Base-by-base conservation (phyloP, 2,329 filamentous ascomycete genomes). In the Ustilaginoidea virens region DNA sequence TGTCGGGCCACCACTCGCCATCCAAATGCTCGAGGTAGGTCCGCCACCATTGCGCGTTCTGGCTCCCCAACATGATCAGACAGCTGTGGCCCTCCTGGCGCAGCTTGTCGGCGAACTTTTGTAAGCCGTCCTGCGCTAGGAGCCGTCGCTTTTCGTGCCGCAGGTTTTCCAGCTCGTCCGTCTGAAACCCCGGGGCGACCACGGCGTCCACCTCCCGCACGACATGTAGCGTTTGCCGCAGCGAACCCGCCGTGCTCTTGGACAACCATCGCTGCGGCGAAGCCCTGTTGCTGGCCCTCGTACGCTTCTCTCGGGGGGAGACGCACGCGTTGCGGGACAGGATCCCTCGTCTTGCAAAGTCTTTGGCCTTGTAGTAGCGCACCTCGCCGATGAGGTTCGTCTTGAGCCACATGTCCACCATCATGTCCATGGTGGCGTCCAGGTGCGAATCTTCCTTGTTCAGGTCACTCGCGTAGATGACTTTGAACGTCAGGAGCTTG, bases 381-480 rank as follows among this genome's bases (percentile, higher is more conserved):
- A 47, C 43, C 28, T 46, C 41, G 31, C 46, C 42, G 13, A 47
- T 30, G 15, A 46, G 33, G 31, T 47, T 47, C 15, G 44, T 47
- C 23, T 29, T 36, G 22, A 46, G 35, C 44, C 44, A 46, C 43
- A 46, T 46, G 35, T 32, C 35, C 23, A 43, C 36, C 39, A 46
- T 42, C 20, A 31, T 32, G 9, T 44, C 42, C 14, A 46, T 37
- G 5, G 41, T 44, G 23, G 26, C 28, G n/a, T 30, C 20, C 4
- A 46, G 30, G 22, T 44, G 35, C 9, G 39, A 39, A 8, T 31
- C 28, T 4, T 23, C 21, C 18, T 37, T 35, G 19, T 35, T 33
- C 6, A 46, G 30, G 36, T 44, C 43, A 36, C 44, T 47, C n/a
- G 43, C 44, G 24, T 47, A 47, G 4, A 47, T 38, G 21, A 46